Percentiles rank a stretch among this genome's conserved stretches.
Conservation (phyloP, 805 yeast species). For the Zygoascus ofunaensis region DNA sequence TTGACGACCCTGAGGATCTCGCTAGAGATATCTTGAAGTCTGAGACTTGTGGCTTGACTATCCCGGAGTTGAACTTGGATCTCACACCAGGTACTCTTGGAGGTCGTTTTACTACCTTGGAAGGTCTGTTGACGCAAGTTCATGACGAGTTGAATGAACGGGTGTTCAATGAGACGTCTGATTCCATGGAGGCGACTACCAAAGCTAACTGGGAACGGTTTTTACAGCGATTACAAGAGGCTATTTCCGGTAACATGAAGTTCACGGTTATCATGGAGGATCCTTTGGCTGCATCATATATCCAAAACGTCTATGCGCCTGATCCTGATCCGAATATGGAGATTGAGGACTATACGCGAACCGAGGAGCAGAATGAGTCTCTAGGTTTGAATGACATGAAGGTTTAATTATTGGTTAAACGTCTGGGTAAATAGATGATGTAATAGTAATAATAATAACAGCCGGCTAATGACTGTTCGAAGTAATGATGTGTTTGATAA, state of each 20-base stretch:
- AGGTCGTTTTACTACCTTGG: constrained; percentile 95
- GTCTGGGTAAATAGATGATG: too few species aligned
- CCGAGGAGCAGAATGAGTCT: constrained; percentile 81
- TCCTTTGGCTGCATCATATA: constrained; percentile 89
- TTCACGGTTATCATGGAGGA: constrained; percentile 88
- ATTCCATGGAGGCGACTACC: constrained; percentile 77
- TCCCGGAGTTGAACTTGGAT: constrained; percentile 87
- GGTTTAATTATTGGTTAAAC: too few species aligned
- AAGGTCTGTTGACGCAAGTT: constrained; percentile 85
- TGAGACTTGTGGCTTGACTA: constrained; percentile 77
- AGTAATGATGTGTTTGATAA: too few species aligned
- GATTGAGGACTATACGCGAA: constrained; percentile 83
- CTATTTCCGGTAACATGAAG: constrained; percentile 68
- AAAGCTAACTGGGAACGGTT: constrained; percentile 76
- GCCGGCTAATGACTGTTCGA: too few species aligned
- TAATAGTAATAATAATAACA: too few species aligned
- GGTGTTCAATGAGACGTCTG: constrained; percentile 79
- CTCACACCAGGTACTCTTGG: constrained; percentile 95
- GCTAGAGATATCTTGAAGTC: constrained; percentile 90
- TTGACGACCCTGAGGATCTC: constrained; percentile 86
- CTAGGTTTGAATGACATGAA: constrained; percentile 56
- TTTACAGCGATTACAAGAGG: constrained; percentile 63
- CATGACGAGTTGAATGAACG: constrained; percentile 78
- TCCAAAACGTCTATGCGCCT: constrained; percentile 98
- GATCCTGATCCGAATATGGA: constrained; percentile 95